Evolutionary conservation across 2,329 filamentous ascomycete species (phyloP), one percentile per base, ranked within the genome.

Genomic region (Apiospora phragmitis): DNA sequence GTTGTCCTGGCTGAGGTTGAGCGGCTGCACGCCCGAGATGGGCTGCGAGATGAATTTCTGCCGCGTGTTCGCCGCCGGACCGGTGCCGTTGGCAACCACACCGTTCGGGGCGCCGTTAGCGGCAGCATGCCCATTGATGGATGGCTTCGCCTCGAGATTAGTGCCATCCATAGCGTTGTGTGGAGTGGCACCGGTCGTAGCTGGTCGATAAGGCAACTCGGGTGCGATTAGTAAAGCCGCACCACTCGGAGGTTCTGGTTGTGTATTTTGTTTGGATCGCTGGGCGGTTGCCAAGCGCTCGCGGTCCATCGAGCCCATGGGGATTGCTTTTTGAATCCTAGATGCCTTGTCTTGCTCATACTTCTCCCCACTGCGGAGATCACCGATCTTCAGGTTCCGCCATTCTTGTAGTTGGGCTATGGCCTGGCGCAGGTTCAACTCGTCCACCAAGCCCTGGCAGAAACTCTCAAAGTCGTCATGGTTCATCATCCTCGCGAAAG

Each of bases 401-500:
- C 96, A 99, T 77, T 98, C 96, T 79, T 98, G 95, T 3, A 99
- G 85, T 79, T 98, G 95, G 0, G 88, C 74, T 71, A 99, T 97
- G 47, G 96, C 96, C 78, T 97, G 91, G 2, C 96, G 91, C 24
- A 99, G 85, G 75, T 97, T 97, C 73, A 96, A 90, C 81, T 99
- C 96, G 76, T 97, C 95, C 65, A 97, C 89, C 0, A 99, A 84
- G 1, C 94, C 95, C 72, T 94, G 91, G 75, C 92, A 93, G 75
- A 98, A 91, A 14, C 91, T 89, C 73, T 97, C 93, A 77, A 97
- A 98, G 80, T 99, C 96, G 65, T 92, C 87, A 76, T 92, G 92
- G 77, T 95, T 97, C 95, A 98, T 98, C 89, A 98, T 97, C 55
- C 95, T 90, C 3, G 94, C 95, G 77, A 98, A 98, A 0, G 96